Percentiles rank a stretch among this genome's conserved stretches.
Conservation (phyloP, 192 early-diverging fungal species). For the Spinellus fusiger region DNA sequence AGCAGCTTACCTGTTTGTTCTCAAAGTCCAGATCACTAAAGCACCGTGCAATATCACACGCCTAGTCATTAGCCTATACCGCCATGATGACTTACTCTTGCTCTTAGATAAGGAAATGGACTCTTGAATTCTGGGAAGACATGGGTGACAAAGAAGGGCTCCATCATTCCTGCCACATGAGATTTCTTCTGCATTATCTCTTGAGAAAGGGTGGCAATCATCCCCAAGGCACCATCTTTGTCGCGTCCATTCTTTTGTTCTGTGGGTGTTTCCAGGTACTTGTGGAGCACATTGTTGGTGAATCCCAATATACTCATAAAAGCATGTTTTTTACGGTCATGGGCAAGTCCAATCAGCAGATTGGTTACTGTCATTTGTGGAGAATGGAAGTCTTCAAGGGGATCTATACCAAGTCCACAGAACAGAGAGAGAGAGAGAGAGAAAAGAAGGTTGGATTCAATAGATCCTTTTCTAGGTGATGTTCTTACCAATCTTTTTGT, state of each 20-base stretch:
- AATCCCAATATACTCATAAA: conserved; percentile 76
- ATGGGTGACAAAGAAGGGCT: conserved; percentile 75
- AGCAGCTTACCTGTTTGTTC: conserved; percentile 33
- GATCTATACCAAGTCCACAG: no score
- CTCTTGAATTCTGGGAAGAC: conserved; percentile 89
- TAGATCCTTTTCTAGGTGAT: background rate
- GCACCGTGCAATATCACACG: conserved; percentile 40
- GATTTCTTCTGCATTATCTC: conserved; percentile 49
- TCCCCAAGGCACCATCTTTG: conserved; percentile 88
- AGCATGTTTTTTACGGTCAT: conserved; percentile 66
- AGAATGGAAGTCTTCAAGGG: conserved; percentile 80
- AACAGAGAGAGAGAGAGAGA: no score
- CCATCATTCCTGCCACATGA: conserved; percentile 59
- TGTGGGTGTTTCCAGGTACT: conserved; percentile 55
- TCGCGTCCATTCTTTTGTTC: conserved; percentile 61
- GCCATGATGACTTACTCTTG: conserved; percentile 65
- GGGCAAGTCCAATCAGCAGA: conserved; percentile 74
- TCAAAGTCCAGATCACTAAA: conserved; percentile 61
- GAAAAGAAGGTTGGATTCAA: background rate
- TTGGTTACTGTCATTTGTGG: conserved; percentile 63
- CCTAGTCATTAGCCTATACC: conserved; percentile 1
- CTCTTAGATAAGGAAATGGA: conserved; percentile 75
- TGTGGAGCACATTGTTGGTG: conserved; percentile 65
- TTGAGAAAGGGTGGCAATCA: conserved; percentile 72
- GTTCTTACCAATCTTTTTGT: conserved; percentile 55